Conservation (phyloP, 1,284 basidiomycete genomes). For the Xerocomus nothofagi region DNA sequence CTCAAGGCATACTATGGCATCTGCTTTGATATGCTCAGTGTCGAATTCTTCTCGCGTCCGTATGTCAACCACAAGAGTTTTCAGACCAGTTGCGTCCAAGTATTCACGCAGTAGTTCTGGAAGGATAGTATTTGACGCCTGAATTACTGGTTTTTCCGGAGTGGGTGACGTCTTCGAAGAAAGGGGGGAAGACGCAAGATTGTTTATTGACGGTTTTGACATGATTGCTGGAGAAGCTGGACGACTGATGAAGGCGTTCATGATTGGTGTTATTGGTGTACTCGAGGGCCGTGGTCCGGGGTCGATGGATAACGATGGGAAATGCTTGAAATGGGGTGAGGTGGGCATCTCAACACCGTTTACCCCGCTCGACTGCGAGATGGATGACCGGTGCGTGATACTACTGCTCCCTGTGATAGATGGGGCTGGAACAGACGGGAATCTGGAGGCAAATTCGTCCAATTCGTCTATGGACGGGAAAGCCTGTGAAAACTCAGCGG, state of each 20-base stretch:
- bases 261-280: slow-evolving; percentile 63
- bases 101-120: slow-evolving; percentile 66
- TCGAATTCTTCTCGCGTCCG: slow-evolving; percentile 78
- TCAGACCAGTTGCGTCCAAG: slow-evolving; percentile 52
- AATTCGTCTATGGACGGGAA: slow-evolving; percentile 78
- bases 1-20: slow-evolving; percentile 84
- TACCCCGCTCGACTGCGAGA: slow-evolving; percentile 13
- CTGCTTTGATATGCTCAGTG: slow-evolving; percentile 66
- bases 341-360: slow-evolving; percentile 11
- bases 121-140: slow-evolving; percentile 55
- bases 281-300: slow-evolving; percentile 62
- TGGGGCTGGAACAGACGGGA: slow-evolving; percentile 50
- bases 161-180: slow-evolving; percentile 19
- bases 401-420: slow-evolving; percentile 38
- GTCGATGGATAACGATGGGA: slow-evolving; percentile 56
- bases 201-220: slow-evolving; percentile 26
- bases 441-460: slow-evolving; percentile 52
- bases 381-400: slow-evolving; percentile 22
- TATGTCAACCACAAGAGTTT: slow-evolving; percentile 82
- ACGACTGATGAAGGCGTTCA: slow-evolving; percentile 57
- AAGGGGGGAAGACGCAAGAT: slow-evolving; percentile 21
- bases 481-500: slow-evolving; percentile 56
- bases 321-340: slow-evolving; percentile 36
- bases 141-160: slow-evolving; percentile 44
- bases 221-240: slow-evolving; percentile 49